Percentiles rank a stretch among this genome's conserved stretches.
phyloP scores from a whole-genome alignment of 768 basidiomycete species.

The Auricularia sp. region DNA sequence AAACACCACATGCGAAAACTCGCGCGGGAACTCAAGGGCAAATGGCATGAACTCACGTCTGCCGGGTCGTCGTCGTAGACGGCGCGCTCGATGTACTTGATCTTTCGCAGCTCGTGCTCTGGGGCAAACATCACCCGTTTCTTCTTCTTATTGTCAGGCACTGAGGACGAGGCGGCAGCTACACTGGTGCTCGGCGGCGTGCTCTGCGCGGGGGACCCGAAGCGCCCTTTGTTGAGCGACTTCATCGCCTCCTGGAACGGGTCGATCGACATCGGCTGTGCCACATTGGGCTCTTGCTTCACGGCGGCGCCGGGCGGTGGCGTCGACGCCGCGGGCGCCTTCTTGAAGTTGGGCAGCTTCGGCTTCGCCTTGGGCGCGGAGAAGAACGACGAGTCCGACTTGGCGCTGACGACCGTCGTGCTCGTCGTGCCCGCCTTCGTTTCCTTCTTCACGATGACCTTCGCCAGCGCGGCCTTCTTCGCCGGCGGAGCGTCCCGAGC shows the following conservation, averaged over 20 bases:
- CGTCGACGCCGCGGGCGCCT: slow-evolving; percentile 35
- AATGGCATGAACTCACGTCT: slow-evolving; percentile 58
- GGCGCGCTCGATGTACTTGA: slow-evolving; percentile 75
- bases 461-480: slow-evolving; percentile 40
- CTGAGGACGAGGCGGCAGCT: slow-evolving; percentile 5
- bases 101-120: slow-evolving; percentile 60
- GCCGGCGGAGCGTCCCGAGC: slow-evolving; percentile 34
- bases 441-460: slow-evolving; percentile 50
- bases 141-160: slow-evolving; percentile 27
- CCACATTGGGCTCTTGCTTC: slow-evolving; percentile 50
- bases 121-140: slow-evolving; percentile 75
- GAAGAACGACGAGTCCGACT: slow-evolving; percentile 82
- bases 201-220: slow-evolving; percentile 50
- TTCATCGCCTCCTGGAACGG: slow-evolving; percentile 79
- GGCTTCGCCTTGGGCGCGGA: slow-evolving; percentile 78
- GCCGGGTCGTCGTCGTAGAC: slow-evolving; percentile 82
- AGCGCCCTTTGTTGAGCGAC: slow-evolving; percentile 54
- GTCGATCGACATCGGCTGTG: slow-evolving; percentile 68
- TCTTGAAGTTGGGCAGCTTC: slow-evolving; percentile 80
- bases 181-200: slow-evolving; percentile 31
- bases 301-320: slow-evolving; percentile 18
- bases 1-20: slow-evolving; percentile 39
- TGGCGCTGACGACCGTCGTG: slow-evolving; percentile 55
- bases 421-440: slow-evolving; percentile 21
- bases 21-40: slow-evolving; percentile 21